These are phyloP conservation scores for Saccharum hybrid DNA, from an alignment of 202 grass and related monocot genomes.

Conservation along the genomic window DNA sequence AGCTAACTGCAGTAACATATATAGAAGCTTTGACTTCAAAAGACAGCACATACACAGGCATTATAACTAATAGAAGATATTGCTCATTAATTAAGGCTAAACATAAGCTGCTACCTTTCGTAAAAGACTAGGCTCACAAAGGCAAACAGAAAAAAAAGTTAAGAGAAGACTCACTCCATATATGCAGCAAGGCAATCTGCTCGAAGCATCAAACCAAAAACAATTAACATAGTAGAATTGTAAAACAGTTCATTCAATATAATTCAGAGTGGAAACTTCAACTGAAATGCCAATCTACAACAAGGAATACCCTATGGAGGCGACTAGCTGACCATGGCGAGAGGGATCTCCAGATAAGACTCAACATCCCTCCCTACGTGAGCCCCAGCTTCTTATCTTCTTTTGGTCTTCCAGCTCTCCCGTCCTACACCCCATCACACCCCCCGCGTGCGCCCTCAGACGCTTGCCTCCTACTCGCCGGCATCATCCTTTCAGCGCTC, in stretches of 20 bases:
- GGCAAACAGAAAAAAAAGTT: not conserved
- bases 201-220: not conserved
- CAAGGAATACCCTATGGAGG: not conserved
- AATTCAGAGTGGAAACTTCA: not conserved
- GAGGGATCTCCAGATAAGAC: not conserved
- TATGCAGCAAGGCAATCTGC: not conserved
- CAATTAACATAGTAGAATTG: not conserved
- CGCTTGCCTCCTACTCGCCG: no score
- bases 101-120: not conserved
- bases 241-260: constrained; percentile 6
- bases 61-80: not conserved
- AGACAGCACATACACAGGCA: not conserved
- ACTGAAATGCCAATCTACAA: not conserved
- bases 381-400: not conserved
- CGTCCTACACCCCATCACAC: no score
- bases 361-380: not conserved
- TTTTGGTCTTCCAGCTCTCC: not conserved
- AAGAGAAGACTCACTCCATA: not conserved
- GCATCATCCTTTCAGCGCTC: not conserved
- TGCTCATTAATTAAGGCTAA: not conserved
- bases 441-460: no score
- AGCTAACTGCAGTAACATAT: not conserved
- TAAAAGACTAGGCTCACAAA: not conserved
- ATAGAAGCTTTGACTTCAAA: not conserved
- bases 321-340: not conserved